These are phyloP conservation scores for Halophytophthora polymorphica DNA, from an alignment of 352 stramenopile species.

Conservation along the genomic window DNA sequence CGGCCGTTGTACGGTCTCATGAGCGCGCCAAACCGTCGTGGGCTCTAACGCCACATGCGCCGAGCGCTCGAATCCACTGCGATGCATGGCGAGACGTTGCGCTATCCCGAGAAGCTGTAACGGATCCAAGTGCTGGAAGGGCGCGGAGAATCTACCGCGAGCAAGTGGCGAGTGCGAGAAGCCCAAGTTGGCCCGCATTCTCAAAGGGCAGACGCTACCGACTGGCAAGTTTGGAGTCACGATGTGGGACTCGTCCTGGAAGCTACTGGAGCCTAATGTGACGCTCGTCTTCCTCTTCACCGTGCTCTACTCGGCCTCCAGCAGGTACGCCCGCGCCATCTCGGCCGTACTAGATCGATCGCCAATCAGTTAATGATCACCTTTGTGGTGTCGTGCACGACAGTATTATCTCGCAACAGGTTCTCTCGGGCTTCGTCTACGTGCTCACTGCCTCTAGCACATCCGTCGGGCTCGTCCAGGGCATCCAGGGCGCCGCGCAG, in stretches of 20 bases:
- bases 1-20: too few relatives aligned
- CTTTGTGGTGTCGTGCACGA: neutral
- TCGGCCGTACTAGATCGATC: neutral
- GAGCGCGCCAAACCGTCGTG: too few relatives aligned
- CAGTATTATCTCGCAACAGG: slow-evolving; percentile 57
- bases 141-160: neutral
- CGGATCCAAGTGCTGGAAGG: too few relatives aligned
- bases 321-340: slow-evolving; percentile 28
- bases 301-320: slow-evolving; percentile 54
- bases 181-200: neutral
- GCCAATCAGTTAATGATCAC: neutral
- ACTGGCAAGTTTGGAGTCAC: too few relatives aligned
- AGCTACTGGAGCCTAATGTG: slow-evolving; percentile 60
- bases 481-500: slow-evolving; percentile 52
- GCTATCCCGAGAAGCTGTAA: neutral
- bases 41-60: too few relatives aligned
- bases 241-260: slow-evolving; percentile 12
- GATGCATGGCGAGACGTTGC: neutral
- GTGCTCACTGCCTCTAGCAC: slow-evolving; percentile 52
- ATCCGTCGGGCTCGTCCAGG: slow-evolving; percentile 37
- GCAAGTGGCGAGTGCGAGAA: neutral
- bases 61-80: neutral
- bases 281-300: slow-evolving; percentile 75
- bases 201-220: neutral
- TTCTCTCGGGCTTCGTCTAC: slow-evolving; percentile 58